Conservation (phyloP, 2,329 filamentous ascomycete species). For the Diaporthe ampelina region DNA sequence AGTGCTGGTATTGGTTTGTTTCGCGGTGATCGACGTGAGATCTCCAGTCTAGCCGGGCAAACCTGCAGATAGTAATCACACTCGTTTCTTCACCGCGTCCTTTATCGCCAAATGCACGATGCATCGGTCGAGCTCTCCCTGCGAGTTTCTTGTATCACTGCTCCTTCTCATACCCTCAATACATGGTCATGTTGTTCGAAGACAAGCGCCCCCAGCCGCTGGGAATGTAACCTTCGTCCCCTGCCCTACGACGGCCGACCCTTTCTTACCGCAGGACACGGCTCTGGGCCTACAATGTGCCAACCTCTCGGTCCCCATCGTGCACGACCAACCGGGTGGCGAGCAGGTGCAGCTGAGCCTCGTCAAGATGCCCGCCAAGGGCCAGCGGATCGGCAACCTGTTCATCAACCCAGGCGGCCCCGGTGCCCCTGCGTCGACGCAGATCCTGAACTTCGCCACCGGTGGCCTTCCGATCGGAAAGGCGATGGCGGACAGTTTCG, state of each 20-base stretch:
- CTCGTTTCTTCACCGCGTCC: background rate
- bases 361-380: conserved; percentile 31
- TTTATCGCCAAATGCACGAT: background rate
- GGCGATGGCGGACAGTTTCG: conserved; percentile 50
- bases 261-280: conserved; percentile 13
- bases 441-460: conserved; percentile 43
- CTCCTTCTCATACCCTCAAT: background rate
- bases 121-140: background rate
- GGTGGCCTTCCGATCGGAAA: conserved; percentile 5
- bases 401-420: conserved; percentile 59
- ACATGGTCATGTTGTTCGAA: background rate
- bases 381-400: conserved; percentile 50
- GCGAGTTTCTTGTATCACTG: background rate
- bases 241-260: conserved; percentile 18
- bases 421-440: conserved; percentile 49
- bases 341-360: conserved; percentile 30
- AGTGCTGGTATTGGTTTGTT: background rate
- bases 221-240: conserved; percentile 16
- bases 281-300: conserved; percentile 19
- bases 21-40: conserved; percentile 22
- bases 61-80: background rate
- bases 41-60: conserved; percentile 1
- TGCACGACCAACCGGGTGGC: conserved; percentile 26
- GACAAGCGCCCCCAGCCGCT: conserved; percentile 9
- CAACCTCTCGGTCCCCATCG: conserved; percentile 15